Evolutionary conservation across 1,139 yeast species (phyloP).

Genomic region (Blastobotrys proliferans): DNA sequence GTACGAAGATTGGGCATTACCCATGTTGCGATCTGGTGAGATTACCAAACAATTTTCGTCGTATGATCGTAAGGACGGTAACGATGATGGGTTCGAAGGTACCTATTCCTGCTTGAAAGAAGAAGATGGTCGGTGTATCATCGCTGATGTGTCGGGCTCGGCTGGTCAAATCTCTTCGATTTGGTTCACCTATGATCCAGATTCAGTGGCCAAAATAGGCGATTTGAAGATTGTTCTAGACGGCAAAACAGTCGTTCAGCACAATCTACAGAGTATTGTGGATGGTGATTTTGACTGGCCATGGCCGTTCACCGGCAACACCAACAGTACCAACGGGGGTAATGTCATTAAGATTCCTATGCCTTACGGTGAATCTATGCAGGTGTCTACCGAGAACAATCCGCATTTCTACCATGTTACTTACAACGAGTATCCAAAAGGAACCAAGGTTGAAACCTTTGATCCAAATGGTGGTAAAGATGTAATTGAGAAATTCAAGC

Average conservation of each 20-base stretch:
- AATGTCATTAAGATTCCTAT: background rate
- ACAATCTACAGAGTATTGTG: background rate
- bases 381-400: background rate
- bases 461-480: background rate
- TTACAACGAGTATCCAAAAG: background rate
- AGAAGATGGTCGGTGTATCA: background rate
- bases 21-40: background rate
- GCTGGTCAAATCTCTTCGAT: background rate
- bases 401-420: background rate
- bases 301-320: background rate
- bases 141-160: background rate
- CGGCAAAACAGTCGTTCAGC: background rate
- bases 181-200: background rate
- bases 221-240: background rate
- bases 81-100: background rate
- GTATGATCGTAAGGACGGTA: background rate
- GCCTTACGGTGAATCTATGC: background rate
- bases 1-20: background rate
- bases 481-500: background rate
- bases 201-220: background rate
- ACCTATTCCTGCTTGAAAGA: background rate
- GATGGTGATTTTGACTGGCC: background rate
- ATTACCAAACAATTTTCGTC: background rate
- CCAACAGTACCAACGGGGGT: background rate
- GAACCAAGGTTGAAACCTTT: background rate